A percentile compares a stretch with the other conserved stretches of the same genome.
Conservation (phyloP, 164 flowering plant species). For the Malania oleifera region DNA sequence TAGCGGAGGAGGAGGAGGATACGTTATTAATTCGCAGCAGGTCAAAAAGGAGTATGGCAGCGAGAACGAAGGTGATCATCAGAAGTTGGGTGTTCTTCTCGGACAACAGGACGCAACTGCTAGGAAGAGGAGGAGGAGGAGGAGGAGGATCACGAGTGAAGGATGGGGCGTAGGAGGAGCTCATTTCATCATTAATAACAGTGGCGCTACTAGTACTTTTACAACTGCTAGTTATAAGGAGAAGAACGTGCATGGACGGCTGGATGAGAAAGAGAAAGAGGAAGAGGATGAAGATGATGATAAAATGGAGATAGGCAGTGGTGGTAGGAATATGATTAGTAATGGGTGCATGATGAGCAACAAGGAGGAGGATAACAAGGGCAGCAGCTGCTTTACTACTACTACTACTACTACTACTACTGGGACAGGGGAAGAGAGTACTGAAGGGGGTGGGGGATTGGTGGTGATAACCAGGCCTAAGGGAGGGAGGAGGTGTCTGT, state of each 20-base stretch:
- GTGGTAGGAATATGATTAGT: neutral
- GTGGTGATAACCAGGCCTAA: constrained; percentile 51
- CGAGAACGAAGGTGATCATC: constrained; percentile 37
- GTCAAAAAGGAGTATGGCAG: constrained; percentile 44
- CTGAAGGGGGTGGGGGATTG: constrained; percentile 21
- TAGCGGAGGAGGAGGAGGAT: neutral
- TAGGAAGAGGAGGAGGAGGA: constrained; percentile 11
- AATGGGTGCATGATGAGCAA: neutral
- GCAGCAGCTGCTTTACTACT: neutral
- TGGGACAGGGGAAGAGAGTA: constrained; percentile 20
- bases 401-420: neutral
- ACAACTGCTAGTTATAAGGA: no score
- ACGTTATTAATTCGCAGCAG: no score
- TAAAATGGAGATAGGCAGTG: neutral
- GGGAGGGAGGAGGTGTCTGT: constrained; percentile 48
- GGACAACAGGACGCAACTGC: neutral
- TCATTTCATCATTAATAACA: no score
- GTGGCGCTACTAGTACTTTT: no score
- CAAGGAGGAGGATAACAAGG: neutral
- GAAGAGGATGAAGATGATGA: neutral
- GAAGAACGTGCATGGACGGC: constrained; percentile 2
- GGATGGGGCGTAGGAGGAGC: constrained; percentile 16
- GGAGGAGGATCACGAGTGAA: constrained; percentile 25
- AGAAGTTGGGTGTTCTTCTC: no score
- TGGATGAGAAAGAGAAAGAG: neutral